These are phyloP conservation scores for Raphidocelis subcapitata DNA, from an alignment of 139 green algal genomes.

Conservation along the genomic window DNA sequence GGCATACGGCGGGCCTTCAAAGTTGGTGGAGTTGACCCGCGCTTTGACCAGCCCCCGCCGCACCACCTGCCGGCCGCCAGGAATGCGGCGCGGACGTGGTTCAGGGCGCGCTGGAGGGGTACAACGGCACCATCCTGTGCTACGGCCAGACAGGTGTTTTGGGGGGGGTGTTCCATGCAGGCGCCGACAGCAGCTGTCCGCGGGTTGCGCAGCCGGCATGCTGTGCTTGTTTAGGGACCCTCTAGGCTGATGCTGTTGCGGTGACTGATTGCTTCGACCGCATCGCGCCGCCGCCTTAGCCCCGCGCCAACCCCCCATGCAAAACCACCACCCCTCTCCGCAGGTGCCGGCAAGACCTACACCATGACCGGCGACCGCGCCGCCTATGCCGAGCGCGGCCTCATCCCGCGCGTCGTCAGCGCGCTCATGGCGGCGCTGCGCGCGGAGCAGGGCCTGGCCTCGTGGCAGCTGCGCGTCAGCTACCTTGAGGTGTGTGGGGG, in stretches of 20 bases:
- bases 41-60: neutral
- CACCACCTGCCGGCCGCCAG: neutral
- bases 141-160: conserved; percentile 69
- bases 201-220: too few relatives aligned
- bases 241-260: too few relatives aligned
- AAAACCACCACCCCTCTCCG: neutral
- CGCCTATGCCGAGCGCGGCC: conserved; percentile 55
- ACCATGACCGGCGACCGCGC: conserved; percentile 58
- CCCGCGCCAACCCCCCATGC: neutral
- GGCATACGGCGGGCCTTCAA: neutral
- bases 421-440: conserved; percentile 48
- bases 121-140: conserved; percentile 79
- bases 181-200: neutral
- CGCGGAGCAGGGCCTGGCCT: conserved; percentile 5
- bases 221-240: too few relatives aligned
- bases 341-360: conserved; percentile 68
- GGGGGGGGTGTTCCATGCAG: neutral
- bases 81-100: conserved; percentile 55
- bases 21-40: neutral
- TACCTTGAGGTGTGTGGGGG: too few relatives aligned
- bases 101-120: conserved; percentile 62
- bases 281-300: neutral
- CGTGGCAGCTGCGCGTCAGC: too few relatives aligned
- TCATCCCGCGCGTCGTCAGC: conserved; percentile 57
- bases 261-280: too few relatives aligned